Conservation (phyloP, 805 yeast species). For the Metschnikowia arizonensis region DNA sequence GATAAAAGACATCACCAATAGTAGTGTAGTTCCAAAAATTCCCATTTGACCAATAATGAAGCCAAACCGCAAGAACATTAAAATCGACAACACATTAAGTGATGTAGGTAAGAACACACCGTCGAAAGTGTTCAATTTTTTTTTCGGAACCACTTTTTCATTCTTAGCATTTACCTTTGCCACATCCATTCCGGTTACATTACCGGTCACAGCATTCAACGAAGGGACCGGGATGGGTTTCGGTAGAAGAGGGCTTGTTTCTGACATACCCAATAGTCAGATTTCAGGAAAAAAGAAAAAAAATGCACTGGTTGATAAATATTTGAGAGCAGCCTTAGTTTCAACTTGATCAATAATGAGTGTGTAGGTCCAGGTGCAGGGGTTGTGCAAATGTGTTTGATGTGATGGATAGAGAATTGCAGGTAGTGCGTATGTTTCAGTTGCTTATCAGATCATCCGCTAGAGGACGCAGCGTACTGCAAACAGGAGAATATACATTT, state of each 20-base stretch:
- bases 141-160: background rate
- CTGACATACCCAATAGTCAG: constrained; percentile 9
- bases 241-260: constrained; percentile 19
- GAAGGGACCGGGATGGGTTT: constrained; percentile 4
- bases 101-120: constrained; percentile 96
- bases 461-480: constrained; percentile 1
- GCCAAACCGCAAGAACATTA: constrained; percentile 94
- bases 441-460: constrained; percentile 3
- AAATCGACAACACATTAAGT: constrained; percentile 83
- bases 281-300: background rate
- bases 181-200: background rate
- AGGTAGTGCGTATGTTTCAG: constrained; percentile 1
- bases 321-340: background rate
- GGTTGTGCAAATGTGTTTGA: background rate
- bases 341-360: background rate
- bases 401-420: constrained; percentile 2
- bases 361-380: background rate
- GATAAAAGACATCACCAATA: constrained; percentile 68
- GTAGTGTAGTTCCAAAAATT: constrained; percentile 64
- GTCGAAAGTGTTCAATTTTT: constrained; percentile 71
- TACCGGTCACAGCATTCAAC: background rate
- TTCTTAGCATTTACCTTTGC: background rate
- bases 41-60: constrained; percentile 96
- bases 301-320: background rate
- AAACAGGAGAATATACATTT: background rate